phyloP scores from a whole-genome alignment of 768 basidiomycete species.

The Mrakia hoshinonis region DNA sequence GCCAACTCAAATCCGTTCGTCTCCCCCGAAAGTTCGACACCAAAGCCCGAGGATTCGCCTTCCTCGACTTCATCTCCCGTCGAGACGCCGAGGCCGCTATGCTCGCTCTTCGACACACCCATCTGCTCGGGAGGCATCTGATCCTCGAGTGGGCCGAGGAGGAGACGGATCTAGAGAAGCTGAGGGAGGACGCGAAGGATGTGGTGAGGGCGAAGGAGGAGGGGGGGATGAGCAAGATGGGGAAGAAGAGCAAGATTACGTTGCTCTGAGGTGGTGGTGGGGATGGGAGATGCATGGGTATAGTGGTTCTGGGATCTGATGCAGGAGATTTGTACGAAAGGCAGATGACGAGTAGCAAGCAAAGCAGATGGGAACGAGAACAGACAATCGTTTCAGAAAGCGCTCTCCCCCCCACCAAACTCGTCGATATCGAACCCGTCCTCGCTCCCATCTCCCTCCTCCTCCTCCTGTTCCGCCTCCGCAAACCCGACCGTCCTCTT shows the following conservation, averaged over 20 bases:
- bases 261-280: neutral
- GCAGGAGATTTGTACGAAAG: too few species aligned
- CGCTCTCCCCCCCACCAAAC: neutral
- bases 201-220: constrained; percentile 45
- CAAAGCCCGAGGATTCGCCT: constrained; percentile 86
- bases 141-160: constrained; percentile 91
- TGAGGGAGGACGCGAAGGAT: constrained; percentile 53
- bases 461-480: neutral
- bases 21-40: constrained; percentile 86
- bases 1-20: constrained; percentile 86
- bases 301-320: too few species aligned
- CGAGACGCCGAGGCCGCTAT: constrained; percentile 86
- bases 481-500: too few species aligned
- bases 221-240: constrained; percentile 22
- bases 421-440: constrained; percentile 6
- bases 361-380: too few species aligned
- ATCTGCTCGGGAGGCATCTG: constrained; percentile 88
- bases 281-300: neutral
- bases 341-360: too few species aligned
- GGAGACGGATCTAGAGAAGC: constrained; percentile 38
- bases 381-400: too few species aligned
- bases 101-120: constrained; percentile 78
- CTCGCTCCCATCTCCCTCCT: neutral
- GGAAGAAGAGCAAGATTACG: constrained; percentile 27
- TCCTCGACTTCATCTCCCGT: constrained; percentile 83